phyloP scores from a whole-genome alignment of 805 yeast species.

The Yarrowia sp. region DNA sequence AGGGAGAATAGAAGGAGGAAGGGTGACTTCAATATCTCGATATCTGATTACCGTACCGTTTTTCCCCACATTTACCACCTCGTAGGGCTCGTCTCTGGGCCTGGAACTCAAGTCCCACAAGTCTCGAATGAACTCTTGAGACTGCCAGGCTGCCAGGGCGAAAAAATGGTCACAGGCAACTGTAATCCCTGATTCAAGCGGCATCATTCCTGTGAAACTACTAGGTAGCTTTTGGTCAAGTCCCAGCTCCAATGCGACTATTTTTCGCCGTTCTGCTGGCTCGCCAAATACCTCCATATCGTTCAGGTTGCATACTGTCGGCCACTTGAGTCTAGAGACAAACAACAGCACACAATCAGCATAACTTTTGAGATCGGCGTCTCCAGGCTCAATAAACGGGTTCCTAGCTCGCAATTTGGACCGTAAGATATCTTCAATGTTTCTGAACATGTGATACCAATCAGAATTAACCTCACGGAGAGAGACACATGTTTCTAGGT shows the following conservation, averaged over 20 bases:
- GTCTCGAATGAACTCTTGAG: not conserved
- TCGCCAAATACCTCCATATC: not conserved
- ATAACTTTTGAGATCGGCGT: not conserved
- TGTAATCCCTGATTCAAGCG: not conserved
- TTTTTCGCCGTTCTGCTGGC: not conserved
- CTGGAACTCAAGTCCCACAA: not conserved
- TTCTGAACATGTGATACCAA: not conserved
- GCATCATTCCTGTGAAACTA: not conserved
- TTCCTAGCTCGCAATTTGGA: not conserved
- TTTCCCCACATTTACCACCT: not conserved
- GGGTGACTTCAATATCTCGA: not conserved
- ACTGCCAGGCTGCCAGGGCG: not conserved
- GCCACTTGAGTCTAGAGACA: not conserved
- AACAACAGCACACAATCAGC: not conserved
- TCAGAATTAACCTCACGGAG: not conserved
- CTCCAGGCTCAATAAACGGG: not conserved
- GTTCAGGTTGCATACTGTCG: not conserved
- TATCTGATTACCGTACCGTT: not conserved
- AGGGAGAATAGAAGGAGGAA: not conserved
- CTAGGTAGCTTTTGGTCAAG: not conserved
- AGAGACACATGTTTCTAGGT: not conserved
- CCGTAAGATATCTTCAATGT: not conserved
- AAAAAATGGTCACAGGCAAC: not conserved
- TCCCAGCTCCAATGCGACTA: not conserved
- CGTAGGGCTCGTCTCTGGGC: not conserved